Conservation (phyloP, 305 asterid species). For the Solanum hybrid region DNA sequence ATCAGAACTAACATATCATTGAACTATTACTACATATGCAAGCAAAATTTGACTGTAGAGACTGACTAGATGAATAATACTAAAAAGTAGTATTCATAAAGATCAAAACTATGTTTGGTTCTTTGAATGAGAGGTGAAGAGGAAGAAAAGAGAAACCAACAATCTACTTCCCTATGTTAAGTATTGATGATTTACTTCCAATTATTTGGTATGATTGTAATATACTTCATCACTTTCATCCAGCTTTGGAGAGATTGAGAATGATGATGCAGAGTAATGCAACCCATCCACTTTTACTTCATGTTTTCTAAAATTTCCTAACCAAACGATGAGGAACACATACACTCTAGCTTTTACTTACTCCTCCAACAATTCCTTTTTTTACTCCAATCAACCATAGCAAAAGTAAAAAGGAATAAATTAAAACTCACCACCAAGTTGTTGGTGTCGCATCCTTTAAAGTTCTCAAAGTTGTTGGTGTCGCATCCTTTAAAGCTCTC, state of each 20-base stretch:
- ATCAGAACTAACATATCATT: neutral
- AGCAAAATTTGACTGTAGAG: neutral
- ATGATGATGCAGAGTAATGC: neutral
- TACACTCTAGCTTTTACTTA: neutral
- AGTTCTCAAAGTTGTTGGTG: constrained; percentile 42
- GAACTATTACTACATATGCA: neutral
- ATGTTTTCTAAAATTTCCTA: neutral
- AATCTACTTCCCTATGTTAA: neutral
- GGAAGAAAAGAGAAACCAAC: neutral
- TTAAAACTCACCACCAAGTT: constrained; percentile 43
- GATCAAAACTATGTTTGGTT: neutral
- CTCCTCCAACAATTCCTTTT: neutral
- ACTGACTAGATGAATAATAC: neutral
- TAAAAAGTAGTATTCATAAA: neutral
- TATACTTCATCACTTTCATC: neutral
- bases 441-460: constrained; percentile 46
- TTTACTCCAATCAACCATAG: neutral
- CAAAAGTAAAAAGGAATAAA: neutral
- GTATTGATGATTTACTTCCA: neutral
- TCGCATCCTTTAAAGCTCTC: constrained; percentile 44
- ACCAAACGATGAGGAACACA: neutral
- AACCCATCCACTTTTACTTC: neutral
- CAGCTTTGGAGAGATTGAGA: neutral
- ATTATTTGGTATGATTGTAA: neutral
- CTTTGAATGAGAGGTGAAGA: neutral